Conservation (phyloP, 306 rosid genomes). For the Gynostemma pentaphyllum region DNA sequence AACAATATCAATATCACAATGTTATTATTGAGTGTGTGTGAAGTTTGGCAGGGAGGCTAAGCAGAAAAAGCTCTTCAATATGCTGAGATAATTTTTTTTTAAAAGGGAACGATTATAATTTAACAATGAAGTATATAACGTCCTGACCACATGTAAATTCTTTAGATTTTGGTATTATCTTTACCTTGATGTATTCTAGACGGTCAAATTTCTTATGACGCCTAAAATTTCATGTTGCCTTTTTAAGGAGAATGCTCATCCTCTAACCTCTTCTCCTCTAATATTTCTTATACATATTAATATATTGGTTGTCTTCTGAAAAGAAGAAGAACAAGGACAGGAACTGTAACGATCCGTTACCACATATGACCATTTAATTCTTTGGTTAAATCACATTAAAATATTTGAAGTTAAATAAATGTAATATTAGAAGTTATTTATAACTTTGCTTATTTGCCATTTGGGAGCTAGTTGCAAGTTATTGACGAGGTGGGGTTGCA, state of each 20-base stretch:
- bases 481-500: too few species aligned
- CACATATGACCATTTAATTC: too few species aligned
- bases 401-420: too few species aligned
- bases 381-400: too few species aligned
- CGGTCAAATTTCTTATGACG: background rate
- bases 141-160: background rate
- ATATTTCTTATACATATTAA: background rate
- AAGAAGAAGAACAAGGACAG: background rate
- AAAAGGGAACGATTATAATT: background rate
- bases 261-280: background rate
- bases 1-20: background rate
- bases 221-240: background rate
- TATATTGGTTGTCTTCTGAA: background rate
- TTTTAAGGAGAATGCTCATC: background rate
- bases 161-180: background rate
- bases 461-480: too few species aligned
- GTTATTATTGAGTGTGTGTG: background rate
- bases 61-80: background rate
- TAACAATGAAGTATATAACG: background rate
- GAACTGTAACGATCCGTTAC: too few species aligned
- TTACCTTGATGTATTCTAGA: background rate
- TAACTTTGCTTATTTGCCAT: too few species aligned
- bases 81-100: background rate
- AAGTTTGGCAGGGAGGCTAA: background rate
- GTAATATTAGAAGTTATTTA: too few species aligned